These are phyloP conservation scores for Trichoderma sp. DNA, from an alignment of 2,329 filamentous ascomycete species.

Conservation along the genomic window DNA sequence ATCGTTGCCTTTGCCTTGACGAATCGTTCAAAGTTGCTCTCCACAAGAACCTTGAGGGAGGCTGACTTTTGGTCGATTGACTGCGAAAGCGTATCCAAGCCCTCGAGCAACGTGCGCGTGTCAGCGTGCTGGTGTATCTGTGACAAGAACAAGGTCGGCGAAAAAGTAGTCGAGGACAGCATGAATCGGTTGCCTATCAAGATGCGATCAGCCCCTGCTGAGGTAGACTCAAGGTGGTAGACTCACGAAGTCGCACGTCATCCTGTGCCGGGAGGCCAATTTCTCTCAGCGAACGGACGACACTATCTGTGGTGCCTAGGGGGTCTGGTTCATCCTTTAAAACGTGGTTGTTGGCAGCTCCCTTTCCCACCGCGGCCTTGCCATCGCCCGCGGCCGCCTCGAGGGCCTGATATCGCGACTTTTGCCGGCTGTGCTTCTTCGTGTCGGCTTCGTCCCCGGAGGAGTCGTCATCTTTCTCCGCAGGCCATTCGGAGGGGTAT, in stretches of 20 bases:
- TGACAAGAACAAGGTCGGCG: conserved; percentile 84
- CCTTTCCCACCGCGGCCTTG: conserved; percentile 65
- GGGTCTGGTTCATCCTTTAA: conserved; percentile 93
- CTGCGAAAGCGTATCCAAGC: conserved; percentile 79
- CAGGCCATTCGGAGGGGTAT: conserved; percentile 82
- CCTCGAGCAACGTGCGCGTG: conserved; percentile 74
- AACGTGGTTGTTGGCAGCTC: conserved; percentile 67
- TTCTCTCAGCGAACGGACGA: conserved; percentile 74
- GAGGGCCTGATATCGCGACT: conserved; percentile 81
- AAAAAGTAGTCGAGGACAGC: conserved; percentile 93
- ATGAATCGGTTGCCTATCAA: conserved; percentile 80
- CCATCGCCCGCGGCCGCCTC: conserved; percentile 70
- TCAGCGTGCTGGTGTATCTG: conserved; percentile 86
- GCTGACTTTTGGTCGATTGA: conserved; percentile 98
- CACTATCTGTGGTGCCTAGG: conserved; percentile 81
- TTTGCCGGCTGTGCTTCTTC: conserved; percentile 56
- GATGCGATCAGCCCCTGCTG: conserved; percentile 22
- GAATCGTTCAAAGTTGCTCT: conserved; percentile 98
- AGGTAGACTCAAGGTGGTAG: background rate
- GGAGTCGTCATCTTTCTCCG: conserved; percentile 68
- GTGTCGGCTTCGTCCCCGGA: conserved; percentile 56
- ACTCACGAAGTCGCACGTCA: conserved; percentile 71
- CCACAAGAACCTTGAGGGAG: conserved; percentile 91
- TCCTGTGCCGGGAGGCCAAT: conserved; percentile 81
- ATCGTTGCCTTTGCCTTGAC: conserved; percentile 97